Evolutionary conservation across 2,329 filamentous ascomycete genomes (phyloP), one percentile per base, ranked within the genome.

Genomic region (Aureobasidium leucospermi): DNA sequence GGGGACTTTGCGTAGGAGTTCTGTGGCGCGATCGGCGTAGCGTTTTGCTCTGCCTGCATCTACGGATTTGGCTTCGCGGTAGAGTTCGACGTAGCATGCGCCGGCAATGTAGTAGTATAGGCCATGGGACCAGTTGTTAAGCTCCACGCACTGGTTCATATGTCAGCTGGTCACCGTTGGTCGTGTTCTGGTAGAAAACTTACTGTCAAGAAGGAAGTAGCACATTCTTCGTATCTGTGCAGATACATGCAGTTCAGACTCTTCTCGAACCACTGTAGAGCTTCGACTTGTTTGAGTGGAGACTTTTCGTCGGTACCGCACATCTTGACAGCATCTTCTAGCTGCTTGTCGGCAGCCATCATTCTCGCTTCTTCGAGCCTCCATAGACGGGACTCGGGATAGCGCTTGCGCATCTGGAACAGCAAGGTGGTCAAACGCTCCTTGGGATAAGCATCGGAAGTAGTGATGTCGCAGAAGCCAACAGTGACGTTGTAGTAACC

Each of bases 51-150:
- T 73, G 49, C 41, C 45, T n/a, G 77, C 68, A 52, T 77, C 70
- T 0, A 67, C 69, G 3, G 71, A 67, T 55, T 80, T 78, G 46
- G 79, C 71, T 1, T 85, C 77, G 9, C 94, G 85, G 73, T 96
- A 97, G 5, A 90, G 78, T 67, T 94, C 90, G 1, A 97, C 74
- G 65, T 95, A 86, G 0, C 88, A 86, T 11, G 82, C 81, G 7
- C 86, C 94, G 1, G 89, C 88, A 64, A 96, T 88, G 74, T 92
- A 97, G 70, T 90, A 90, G 75, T 99, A 97, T 57, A 97, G 72
- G 0, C 87, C 85, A 56, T 91, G 90, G 59, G 87, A 92, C 94
- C 94, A 97, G 66, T 89, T 89, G 73, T 96, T 96, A 59, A 94
- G 80, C 58, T 89, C 85, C 10, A 89, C 78, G 64, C 89, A 92